Evolutionary conservation across 306 rosid genomes (phyloP).

Genomic region (Quercus alba): DNA sequence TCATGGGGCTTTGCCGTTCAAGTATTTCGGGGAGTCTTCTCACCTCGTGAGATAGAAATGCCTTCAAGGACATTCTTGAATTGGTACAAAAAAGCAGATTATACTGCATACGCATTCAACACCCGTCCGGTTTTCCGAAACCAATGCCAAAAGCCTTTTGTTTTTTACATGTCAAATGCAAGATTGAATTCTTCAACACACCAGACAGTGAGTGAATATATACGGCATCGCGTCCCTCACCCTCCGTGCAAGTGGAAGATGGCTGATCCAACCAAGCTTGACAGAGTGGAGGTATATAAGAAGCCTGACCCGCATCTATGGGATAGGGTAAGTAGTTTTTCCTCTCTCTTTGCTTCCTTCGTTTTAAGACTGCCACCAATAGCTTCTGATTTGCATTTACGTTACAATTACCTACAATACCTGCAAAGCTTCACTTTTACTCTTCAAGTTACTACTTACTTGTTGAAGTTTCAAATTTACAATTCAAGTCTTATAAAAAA

Average conservation of each 20-base stretch:
- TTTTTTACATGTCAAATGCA: slow-evolving; percentile 68
- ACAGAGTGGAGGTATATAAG: slow-evolving; percentile 59
- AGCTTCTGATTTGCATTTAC: no score
- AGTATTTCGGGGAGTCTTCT: slow-evolving; percentile 73
- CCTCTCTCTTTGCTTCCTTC: neutral
- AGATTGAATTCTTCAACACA: slow-evolving; percentile 33
- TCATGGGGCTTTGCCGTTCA: slow-evolving; percentile 97
- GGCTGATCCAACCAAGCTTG: slow-evolving; percentile 57
- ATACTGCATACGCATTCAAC: slow-evolving; percentile 94
- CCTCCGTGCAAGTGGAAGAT: slow-evolving; percentile 83
- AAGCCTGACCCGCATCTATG: slow-evolving; percentile 76
- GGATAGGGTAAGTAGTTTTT: slow-evolving; percentile 68
- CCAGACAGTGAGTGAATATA: slow-evolving; percentile 55
- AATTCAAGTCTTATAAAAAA: no score
- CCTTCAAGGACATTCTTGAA: slow-evolving; percentile 92
- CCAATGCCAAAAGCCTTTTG: slow-evolving; percentile 89
- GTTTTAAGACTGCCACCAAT: neutral
- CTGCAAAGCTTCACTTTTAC: neutral
- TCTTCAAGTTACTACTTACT: neutral
- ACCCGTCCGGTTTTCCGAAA: slow-evolving; percentile 87
- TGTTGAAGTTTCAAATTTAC: neutral
- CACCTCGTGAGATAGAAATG: slow-evolving; percentile 91
- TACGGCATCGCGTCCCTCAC: slow-evolving; percentile 53
- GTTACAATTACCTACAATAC: neutral
- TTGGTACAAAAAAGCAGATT: slow-evolving; percentile 92